Evolutionary conservation across 805 yeast genomes (phyloP).

Genomic region (Zygosaccharomyces pseudorouxii): DNA sequence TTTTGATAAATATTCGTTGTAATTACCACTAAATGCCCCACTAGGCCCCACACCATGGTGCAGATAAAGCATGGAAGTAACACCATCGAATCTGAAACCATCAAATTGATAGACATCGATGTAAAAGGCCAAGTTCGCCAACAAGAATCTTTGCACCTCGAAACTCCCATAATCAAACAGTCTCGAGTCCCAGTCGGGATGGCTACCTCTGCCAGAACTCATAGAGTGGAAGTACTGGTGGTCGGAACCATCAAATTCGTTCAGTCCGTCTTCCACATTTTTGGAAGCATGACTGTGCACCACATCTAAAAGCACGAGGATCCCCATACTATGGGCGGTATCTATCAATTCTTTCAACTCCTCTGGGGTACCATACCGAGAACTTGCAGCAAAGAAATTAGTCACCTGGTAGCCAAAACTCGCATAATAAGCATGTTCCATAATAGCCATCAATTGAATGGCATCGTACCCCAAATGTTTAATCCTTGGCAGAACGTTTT

Average conservation of each 20-base stretch:
- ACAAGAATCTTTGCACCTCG: constrained; percentile 82
- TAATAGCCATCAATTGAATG: constrained; percentile 93
- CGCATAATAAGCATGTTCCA: constrained; percentile 99
- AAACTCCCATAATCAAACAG: constrained; percentile 86
- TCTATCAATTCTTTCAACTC: constrained; percentile 87
- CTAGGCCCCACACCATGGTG: constrained; percentile 91
- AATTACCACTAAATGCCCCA: constrained; percentile 83
- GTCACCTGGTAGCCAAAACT: constrained; percentile 98
- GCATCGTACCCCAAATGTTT: constrained; percentile 85
- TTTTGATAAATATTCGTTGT: constrained; percentile 76
- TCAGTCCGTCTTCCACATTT: constrained; percentile 89
- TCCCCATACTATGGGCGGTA: constrained; percentile 84
- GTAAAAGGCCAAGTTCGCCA: constrained; percentile 79
- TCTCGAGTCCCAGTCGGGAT: constrained; percentile 94
- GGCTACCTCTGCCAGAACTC: constrained; percentile 76
- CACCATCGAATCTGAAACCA: constrained; percentile 96
- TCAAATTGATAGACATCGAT: constrained; percentile 82
- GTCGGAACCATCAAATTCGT: constrained; percentile 91
- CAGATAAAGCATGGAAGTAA: constrained; percentile 83
- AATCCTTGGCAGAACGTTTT: constrained; percentile 76
- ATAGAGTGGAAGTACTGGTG: constrained; percentile 84
- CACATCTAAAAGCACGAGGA: constrained; percentile 80
- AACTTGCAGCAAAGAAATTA: constrained; percentile 82
- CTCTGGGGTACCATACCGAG: constrained; percentile 93
- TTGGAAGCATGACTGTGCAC: constrained; percentile 97